Evolutionary conservation across 495 filamentous ascomycete species (phyloP).

Genomic region (Xylaria flabelliformis): DNA sequence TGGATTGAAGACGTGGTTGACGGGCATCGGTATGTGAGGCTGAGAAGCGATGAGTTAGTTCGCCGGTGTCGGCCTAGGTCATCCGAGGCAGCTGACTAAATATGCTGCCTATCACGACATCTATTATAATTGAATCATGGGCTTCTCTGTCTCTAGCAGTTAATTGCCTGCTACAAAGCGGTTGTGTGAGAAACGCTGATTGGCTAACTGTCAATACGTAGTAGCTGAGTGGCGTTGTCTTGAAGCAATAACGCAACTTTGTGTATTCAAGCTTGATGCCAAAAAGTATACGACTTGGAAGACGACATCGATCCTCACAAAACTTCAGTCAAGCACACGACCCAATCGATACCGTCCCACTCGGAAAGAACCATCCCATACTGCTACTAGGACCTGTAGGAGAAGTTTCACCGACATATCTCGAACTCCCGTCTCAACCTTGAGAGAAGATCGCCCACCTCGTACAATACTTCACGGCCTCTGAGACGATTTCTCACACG

Average conservation of each 20-base stretch:
- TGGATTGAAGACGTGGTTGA: background rate
- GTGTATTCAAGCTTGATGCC: background rate
- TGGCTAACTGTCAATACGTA: background rate
- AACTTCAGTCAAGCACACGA: background rate
- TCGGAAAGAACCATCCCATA: background rate
- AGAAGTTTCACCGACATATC: background rate
- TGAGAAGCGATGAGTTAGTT: background rate
- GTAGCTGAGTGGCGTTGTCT: background rate
- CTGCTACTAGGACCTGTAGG: background rate
- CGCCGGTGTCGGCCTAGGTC: background rate
- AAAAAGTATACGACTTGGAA: background rate
- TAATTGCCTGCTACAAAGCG: background rate
- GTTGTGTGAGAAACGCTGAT: background rate
- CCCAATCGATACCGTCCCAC: background rate
- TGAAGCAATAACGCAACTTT: background rate
- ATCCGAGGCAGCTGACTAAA: background rate
- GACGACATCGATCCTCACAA: background rate
- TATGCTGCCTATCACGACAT: background rate
- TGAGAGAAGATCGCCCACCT: background rate
- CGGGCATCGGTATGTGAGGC: background rate
- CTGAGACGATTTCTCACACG: background rate
- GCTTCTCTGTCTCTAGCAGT: constrained; percentile 2
- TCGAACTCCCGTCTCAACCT: background rate
- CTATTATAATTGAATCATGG: background rate
- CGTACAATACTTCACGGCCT: background rate